Evolutionary conservation across 2,329 filamentous ascomycete genomes (phyloP), one percentile per base, ranked within the genome.

Genomic region (Orbilia blumenaviensis): DNA sequence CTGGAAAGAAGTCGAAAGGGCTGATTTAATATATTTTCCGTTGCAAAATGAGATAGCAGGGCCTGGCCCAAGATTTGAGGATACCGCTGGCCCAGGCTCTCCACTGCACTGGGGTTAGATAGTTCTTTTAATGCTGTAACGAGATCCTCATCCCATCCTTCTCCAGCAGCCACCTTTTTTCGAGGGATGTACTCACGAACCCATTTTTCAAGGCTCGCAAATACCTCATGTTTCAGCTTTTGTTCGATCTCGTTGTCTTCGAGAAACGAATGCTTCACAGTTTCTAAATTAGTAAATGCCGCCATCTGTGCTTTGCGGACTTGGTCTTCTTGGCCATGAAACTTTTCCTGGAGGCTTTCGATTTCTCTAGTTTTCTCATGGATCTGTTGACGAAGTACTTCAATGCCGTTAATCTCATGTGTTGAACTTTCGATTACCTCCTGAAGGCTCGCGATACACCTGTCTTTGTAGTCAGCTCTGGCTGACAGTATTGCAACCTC

Each of bases 321-420:
- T 27, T 27, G 58, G 16, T 63, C 58, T 34, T 63, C 58, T 63
- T 63, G 58, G 5, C 34, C 18, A 25, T 63, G 16, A 10, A 63
- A 3, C n/a, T 27, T n/a, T 29, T 56, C 12, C 16, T 41, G n/a
- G 2, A 56, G 25, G 3, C 12, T 18, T 9, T 56, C 50, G 7
- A 56, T 56, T 29, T 56, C 50, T 8, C 34, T 34, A 7, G 21
- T 29, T 34, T 56, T 56, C n/a, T 56, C 50, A 7, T 27, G 6
- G 2, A 56, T 6, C 23, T 56, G 50, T 56, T 56, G 50, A 10
- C 27, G 50, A 16, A 56, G 18, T 7, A 56, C 5, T 16, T 56
- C 27, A 8, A 56, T 18, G 5, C 50, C 50, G 18, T 32, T 32
- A 21, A 29, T 56, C n/a, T 27, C 50, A 18, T 27, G 3, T 27